Conservation (phyloP, 176 grass and related monocot species). For the Oryza australiensis region DNA sequence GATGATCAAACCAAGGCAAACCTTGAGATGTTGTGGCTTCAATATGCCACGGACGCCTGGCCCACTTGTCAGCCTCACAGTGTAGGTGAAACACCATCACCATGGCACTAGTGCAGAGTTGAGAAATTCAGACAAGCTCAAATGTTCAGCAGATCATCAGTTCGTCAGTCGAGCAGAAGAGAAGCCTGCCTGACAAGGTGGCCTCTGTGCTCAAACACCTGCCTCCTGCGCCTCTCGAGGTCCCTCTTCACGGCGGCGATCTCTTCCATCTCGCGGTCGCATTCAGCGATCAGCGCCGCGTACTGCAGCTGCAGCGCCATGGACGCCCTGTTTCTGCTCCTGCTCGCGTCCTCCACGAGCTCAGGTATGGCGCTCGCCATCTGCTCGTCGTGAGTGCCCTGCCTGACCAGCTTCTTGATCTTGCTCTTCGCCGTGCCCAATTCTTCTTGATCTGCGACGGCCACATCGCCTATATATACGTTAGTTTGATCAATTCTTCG, state of each 20-base stretch:
- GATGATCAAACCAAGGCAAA: too few relatives aligned
- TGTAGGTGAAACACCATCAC: background rate
- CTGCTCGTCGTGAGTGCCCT: background rate
- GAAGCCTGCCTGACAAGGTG: slow-evolving; percentile 11
- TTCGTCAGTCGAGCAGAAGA: background rate
- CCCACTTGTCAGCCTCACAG: background rate
- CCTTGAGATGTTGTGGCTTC: too few relatives aligned
- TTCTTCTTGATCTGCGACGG: background rate
- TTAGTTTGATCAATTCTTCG: background rate
- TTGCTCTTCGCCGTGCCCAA: background rate
- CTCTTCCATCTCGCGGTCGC: slow-evolving; percentile 26
- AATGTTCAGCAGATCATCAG: background rate
- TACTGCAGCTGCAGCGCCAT: background rate
- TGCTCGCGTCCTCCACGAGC: background rate
- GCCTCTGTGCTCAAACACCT: background rate
- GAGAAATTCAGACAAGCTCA: background rate
- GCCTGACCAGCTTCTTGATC: background rate
- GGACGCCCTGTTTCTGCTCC: background rate
- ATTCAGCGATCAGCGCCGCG: background rate
- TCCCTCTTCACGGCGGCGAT: slow-evolving; percentile 13
- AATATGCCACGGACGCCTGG: background rate
- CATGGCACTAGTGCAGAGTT: background rate
- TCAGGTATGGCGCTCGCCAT: background rate
- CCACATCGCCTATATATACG: too few relatives aligned
- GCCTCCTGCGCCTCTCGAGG: slow-evolving; percentile 27